These are phyloP conservation scores for Boechera retrofracta DNA, from an alignment of 345 rosid genomes.

Conservation along the genomic window DNA sequence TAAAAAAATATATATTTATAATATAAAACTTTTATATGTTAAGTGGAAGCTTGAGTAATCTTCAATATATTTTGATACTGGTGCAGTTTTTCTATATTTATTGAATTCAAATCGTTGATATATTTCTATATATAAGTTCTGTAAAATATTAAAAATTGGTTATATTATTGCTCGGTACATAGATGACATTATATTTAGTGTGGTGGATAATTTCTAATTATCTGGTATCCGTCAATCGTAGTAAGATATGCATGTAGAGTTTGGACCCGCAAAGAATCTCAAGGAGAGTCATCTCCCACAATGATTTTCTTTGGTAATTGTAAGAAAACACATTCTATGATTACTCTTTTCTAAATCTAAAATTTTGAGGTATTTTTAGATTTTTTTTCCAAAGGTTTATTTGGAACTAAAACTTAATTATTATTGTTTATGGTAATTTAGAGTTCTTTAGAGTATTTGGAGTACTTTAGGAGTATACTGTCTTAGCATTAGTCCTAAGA, in stretches of 20 bases:
- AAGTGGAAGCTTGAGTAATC: too few relatives aligned
- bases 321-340: neutral
- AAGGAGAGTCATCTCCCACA: neutral
- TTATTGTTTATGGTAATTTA: neutral
- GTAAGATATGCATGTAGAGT: neutral
- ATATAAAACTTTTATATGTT: too few relatives aligned
- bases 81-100: too few relatives aligned
- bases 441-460: neutral
- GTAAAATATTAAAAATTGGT: too few relatives aligned
- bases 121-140: too few relatives aligned
- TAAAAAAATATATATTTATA: too few relatives aligned
- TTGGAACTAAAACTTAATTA: neutral
- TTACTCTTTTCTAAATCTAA: neutral
- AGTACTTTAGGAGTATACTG: neutral
- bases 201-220: neutral
- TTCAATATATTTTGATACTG: too few relatives aligned
- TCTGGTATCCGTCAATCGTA: neutral
- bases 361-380: neutral
- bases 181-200: too few relatives aligned
- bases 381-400: neutral
- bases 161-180: too few relatives aligned
- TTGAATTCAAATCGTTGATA: too few relatives aligned
- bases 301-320: neutral
- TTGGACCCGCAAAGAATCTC: neutral
- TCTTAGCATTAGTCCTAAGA: slow-evolving; percentile 7